Evolutionary conservation across 208 protist genomes (phyloP), one percentile per base, ranked within the genome.

Genomic region (Acanthamoeba divionensis): DNA sequence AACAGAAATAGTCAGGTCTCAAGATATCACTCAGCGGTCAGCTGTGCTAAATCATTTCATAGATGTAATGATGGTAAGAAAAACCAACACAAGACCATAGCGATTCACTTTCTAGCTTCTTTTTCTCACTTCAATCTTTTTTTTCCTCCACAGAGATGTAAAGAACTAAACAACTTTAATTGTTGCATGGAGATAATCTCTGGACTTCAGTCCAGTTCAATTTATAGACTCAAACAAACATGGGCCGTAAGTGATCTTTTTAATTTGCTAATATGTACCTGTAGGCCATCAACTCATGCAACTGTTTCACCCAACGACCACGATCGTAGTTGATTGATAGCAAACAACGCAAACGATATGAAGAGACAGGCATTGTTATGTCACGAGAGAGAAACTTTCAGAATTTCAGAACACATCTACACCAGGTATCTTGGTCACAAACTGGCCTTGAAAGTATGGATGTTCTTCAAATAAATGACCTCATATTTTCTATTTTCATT

Each of bases 161-260:
- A 48, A 31, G 41, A 92, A 9, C 50, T 95, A 2, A 92, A 90
- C 54, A 95, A 95, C 54, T 95, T 90, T 33, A 94, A 94, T 73
- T 67, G 47, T 10, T 50, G 24, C 0, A 94, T 94, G 92, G 93
- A 95, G 31, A 93, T 95, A 26, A 41, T 95, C 31, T 71, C 88
- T 5, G 93, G 89, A n/a, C 91, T 95, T 9, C 90, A 94, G 45
- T 90, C 62, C 44, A 48, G 65, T 9, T 31, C 92, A 0, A 66
- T 95, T 9, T 88, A 65, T 36, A 75, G 93, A 45, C 79, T 95
- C 13, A 87, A 57, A 36, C 77, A 93, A 12, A 93, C 93, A 10
- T 95, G 93, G 93, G 93, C 91, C 12, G 83, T 90, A 91, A 29
- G 75, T 33, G 4, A 44, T 33, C 48, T 83, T n/a, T 65, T 75